Evolutionary conservation across 768 basidiomycete species (phyloP), one percentile per base, ranked within the genome.

Genomic region (Serpula lacrymans): DNA sequence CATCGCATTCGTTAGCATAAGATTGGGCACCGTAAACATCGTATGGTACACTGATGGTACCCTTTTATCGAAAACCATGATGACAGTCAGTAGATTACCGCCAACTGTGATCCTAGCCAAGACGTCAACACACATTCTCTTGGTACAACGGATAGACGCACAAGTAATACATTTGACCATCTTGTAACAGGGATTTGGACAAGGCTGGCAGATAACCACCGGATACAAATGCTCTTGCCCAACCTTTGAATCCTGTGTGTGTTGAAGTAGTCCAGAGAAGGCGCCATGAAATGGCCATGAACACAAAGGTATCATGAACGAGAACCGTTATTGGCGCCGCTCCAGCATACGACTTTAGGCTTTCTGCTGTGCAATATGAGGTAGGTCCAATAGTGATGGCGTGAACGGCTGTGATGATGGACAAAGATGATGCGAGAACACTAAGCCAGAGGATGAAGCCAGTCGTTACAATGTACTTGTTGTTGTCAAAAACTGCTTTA

Each of bases 151-250:
- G 14, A 20, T 8, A 16, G 11, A 7, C 60, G 36, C 39, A 64
- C 64, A 64, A 36, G 41, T 64, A 64, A 40, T 64, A 64, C 11
- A 51, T 36, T 37, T 65, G 63, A 4, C 62, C 61, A 31, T 56
- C 57, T 17, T 52, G 49, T 4, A 65, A 44, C 8, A 64, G 21
- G 3, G 49, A 46, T 29, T 42, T 50, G 4, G 58, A 57, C 22
- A 65, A 49, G 11, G 34, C 31, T 1, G 60, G 56, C 5, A 63
- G 45, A 23, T 50, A 46, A 9, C 50, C 31, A 4, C 55, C 58
- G 6, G 40, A 35, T 21, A 59, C 8, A n/a, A n/a, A n/a, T n/a
- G n/a, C n/a, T n/a, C n/a, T n/a, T n/a, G n/a, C n/a, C n/a, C n/a
- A n/a, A n/a, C n/a, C n/a, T n/a, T n/a, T n/a, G n/a, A n/a, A n/a